Base-by-base conservation (phyloP, 2,329 filamentous ascomycete species). In the Thielaviopsis musarum region DNA sequence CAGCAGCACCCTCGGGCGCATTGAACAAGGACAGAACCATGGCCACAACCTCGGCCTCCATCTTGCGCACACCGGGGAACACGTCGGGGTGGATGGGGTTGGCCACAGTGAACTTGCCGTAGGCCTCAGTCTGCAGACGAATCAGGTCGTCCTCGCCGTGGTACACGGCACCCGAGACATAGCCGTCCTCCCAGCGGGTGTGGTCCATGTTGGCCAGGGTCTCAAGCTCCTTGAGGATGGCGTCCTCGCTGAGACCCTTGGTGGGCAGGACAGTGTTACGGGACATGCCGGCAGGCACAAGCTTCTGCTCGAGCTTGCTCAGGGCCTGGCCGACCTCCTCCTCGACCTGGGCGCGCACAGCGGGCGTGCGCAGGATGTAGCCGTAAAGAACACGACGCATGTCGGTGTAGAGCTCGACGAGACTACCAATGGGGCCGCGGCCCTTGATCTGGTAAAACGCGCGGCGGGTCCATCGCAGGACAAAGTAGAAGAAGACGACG, bases 11-110 rank as follows among this genome's bases (percentile, higher is more conserved):
- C n/a, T 83, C 75, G 2, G 93, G 93, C 9, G 87, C 90, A 70
- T 95, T 88, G 76, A 96, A 98, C 70, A 98, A 75, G 52, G 81
- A 80, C 62, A 95, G 75, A 30, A 94, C 90, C 91, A 98, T 98
- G 64, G 91, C 87, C 57, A 98, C 93, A 63, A 98, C 77, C 74
- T 98, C 93, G 52, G 93, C 91, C 75, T 98, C 93, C 93, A 98
- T 98, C 80, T 98, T 98, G 67, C 93, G 79, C 57, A 98, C 91
- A 28, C 91, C 93, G 17, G 93, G 93, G 73, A 98, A 98, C 52
- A 98, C 91, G 73, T 98, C 93, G 6, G 93, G 93, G 70, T 98
- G 93, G 65, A 98, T 93, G 2, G 93, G 93, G 71, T 98, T 98
- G 48, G 90, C 81, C 30, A 98, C 93, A 56, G 90, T 91, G 70